These are phyloP conservation scores for Pseudophaeomoniella oleicola DNA, from an alignment of 2,329 filamentous ascomycete genomes.

Conservation along the genomic window DNA sequence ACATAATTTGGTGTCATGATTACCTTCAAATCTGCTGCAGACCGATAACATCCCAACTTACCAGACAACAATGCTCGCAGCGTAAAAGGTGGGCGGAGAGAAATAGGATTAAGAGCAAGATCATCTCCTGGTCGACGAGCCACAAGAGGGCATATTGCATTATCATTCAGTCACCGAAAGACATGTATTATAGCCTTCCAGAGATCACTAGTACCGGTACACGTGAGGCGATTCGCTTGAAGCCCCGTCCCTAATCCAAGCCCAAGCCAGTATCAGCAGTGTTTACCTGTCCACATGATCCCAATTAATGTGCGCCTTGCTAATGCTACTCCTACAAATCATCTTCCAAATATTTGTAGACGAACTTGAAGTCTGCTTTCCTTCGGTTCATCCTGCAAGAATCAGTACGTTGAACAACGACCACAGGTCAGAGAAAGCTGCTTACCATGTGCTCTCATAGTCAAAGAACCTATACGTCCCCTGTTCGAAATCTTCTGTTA, in stretches of 20 bases:
- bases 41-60: too few species aligned
- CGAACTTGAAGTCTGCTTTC: slow-evolving; percentile 96
- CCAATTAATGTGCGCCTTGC: not conserved
- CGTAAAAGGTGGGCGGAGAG: too few species aligned
- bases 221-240: not conserved
- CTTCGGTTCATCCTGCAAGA: slow-evolving; percentile 81
- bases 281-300: not conserved
- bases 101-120: too few species aligned
- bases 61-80: too few species aligned
- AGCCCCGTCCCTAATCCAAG: not conserved
- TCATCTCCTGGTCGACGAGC: too few species aligned
- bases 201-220: not conserved
- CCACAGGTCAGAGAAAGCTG: slow-evolving; percentile 11
- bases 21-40: too few species aligned
- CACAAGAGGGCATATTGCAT: too few species aligned
- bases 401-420: slow-evolving; percentile 6
- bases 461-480: slow-evolving; percentile 99
- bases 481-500: slow-evolving; percentile 97
- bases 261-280: not conserved
- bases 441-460: slow-evolving; percentile 96
- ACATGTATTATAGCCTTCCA: not conserved
- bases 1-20: too few species aligned
- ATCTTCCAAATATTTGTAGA: slow-evolving; percentile 94
- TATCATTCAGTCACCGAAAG: not conserved
- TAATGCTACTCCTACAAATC: slow-evolving; percentile 44